Evolutionary conservation across 2,329 filamentous ascomycete species (phyloP).

Genomic region (Beauveria caledonica): DNA sequence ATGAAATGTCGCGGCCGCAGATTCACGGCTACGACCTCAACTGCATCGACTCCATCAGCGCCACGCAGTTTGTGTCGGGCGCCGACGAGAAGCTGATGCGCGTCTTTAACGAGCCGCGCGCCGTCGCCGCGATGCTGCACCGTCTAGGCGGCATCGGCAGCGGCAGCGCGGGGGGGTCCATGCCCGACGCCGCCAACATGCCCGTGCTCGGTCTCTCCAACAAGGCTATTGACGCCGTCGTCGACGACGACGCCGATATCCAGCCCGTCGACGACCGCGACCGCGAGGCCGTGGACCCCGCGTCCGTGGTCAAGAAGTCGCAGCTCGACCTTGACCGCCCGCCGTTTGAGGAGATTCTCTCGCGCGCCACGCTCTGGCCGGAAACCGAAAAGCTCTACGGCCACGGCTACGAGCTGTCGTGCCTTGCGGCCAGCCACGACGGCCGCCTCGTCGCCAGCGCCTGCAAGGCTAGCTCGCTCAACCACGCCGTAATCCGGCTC

Average conservation of each 20-base stretch:
- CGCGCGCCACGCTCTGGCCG: constrained; percentile 88
- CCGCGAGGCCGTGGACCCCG: constrained; percentile 45
- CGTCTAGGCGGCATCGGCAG: constrained; percentile 54
- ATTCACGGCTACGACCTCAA: constrained; percentile 98
- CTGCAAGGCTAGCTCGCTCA: constrained; percentile 83
- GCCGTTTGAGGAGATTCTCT: constrained; percentile 82
- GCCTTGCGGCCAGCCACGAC: constrained; percentile 69
- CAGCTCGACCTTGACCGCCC: constrained; percentile 62
- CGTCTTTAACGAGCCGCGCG: constrained; percentile 84
- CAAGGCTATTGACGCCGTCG: constrained; percentile 66
- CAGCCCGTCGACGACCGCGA: constrained; percentile 38
- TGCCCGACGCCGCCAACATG: constrained; percentile 88
- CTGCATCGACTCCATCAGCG: constrained; percentile 71
- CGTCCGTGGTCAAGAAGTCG: constrained; percentile 48
- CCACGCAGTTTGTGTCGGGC: constrained; percentile 78
- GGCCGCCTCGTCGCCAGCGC: constrained; percentile 76
- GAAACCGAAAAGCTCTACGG: constrained; percentile 96
- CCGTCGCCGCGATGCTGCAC: constrained; percentile 66
- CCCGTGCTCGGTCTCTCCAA: constrained; percentile 93
- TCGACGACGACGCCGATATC: constrained; percentile 42
- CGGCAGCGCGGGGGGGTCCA: constrained; percentile 28
- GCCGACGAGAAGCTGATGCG: constrained; percentile 97
- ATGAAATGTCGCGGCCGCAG: constrained; percentile 90
- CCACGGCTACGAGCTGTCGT: constrained; percentile 93
- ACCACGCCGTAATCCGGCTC: constrained; percentile 88